phyloP scores from a whole-genome alignment of 768 basidiomycete genomes.

The Hericium alpestre region DNA sequence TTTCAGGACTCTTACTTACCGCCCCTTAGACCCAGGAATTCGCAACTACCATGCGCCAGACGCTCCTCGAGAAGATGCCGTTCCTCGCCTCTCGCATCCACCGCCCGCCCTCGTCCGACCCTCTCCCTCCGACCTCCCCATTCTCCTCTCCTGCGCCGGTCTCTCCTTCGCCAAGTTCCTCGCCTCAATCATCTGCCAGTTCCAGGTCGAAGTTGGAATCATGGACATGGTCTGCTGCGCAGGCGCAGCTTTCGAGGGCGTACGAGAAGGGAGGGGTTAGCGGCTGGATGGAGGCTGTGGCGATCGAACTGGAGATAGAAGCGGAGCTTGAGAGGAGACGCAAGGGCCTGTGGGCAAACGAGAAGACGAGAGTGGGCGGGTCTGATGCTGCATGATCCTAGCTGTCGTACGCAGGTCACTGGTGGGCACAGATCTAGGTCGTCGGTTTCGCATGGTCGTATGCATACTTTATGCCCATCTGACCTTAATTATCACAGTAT shows the following conservation, averaged over 20 bases:
- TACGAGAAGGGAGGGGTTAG: slow-evolving; percentile 51
- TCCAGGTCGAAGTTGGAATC: slow-evolving; percentile 1
- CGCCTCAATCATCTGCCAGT: background rate
- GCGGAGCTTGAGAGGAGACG: slow-evolving; percentile 36
- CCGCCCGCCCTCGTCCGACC: slow-evolving; percentile 26
- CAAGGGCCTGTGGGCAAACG: slow-evolving; percentile 12
- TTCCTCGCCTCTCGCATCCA: slow-evolving; percentile 42
- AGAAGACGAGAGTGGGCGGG: background rate
- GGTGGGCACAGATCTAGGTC: too few relatives aligned
- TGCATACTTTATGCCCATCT: too few relatives aligned
- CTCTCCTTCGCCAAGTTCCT: background rate
- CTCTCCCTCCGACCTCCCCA: slow-evolving; percentile 8
- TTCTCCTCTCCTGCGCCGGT: background rate
- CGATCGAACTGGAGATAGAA: slow-evolving; percentile 51
- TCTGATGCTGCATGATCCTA: too few relatives aligned
- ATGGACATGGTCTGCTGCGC: slow-evolving; percentile 46
- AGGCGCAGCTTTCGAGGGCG: slow-evolving; percentile 41
- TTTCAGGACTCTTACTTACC: background rate
- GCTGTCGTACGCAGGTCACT: too few relatives aligned
- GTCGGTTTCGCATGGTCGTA: too few relatives aligned
- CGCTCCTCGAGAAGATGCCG: slow-evolving; percentile 38
- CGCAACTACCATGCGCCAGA: slow-evolving; percentile 41
- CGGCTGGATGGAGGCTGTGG: slow-evolving; percentile 43
- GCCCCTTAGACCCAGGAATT: slow-evolving; percentile 44
- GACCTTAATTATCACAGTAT: too few relatives aligned